These are phyloP conservation scores for Trypanosomatidae sp. DNA, from an alignment of 208 protist species.

Conservation along the genomic window DNA sequence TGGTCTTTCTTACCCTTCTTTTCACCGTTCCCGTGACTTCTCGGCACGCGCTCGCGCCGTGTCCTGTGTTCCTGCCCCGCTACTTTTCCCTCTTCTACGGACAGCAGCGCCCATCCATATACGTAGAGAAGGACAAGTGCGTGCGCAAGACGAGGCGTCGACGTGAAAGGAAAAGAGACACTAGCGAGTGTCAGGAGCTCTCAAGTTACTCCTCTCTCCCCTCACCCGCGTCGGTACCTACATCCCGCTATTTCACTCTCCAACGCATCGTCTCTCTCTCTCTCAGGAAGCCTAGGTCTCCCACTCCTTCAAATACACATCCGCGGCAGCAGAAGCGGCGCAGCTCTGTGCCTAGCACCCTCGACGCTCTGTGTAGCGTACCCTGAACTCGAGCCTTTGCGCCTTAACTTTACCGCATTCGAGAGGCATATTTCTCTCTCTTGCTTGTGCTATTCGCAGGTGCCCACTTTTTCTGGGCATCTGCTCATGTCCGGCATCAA, in stretches of 20 bases:
- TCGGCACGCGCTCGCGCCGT: background rate
- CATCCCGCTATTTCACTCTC: background rate
- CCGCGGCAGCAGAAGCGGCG: background rate
- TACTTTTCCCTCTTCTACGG: background rate
- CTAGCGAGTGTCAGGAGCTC: background rate
- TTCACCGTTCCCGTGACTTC: background rate
- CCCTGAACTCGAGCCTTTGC: background rate
- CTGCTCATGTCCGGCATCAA: conserved; percentile 50
- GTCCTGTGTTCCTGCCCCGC: background rate
- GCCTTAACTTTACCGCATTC: background rate
- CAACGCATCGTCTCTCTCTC: background rate
- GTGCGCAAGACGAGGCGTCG: background rate
- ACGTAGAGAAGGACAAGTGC: background rate
- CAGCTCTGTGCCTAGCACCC: background rate
- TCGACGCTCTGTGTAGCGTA: background rate
- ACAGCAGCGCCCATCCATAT: background rate
- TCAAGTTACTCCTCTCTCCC: background rate
- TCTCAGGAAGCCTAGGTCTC: background rate
- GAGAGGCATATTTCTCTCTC: background rate
- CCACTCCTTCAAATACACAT: background rate
- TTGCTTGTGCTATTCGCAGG: background rate
- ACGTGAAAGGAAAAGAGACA: background rate
- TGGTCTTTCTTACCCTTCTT: background rate
- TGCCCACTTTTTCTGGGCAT: no score
- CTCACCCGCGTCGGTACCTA: background rate